A percentile compares a stretch with the other conserved stretches of the same genome.
Evolutionary conservation across 2,329 filamentous ascomycete genomes (phyloP).

Genomic region (Neofusicoccum ribis): DNA sequence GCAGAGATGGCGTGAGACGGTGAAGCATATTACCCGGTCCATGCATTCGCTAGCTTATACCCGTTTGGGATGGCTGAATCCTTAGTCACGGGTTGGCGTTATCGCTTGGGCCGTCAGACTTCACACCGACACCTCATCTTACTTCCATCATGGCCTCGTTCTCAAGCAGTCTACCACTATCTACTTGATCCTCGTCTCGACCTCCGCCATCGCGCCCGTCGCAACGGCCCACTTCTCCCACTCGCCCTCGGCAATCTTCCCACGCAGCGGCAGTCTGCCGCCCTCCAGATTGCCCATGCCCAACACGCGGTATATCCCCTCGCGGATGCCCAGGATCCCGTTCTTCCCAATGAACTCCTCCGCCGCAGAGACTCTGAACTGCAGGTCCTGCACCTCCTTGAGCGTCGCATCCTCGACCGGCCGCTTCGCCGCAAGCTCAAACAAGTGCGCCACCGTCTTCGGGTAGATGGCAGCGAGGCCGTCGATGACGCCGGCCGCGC

Average conservation of each 20-base stretch:
- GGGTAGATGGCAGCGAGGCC: conserved; percentile 63
- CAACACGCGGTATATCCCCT: conserved; percentile 55
- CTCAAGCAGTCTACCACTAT: too few species aligned
- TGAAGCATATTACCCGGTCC: background rate
- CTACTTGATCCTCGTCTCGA: conserved; percentile 11
- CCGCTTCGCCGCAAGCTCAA: conserved; percentile 41
- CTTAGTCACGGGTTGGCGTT: background rate
- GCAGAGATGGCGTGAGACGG: background rate
- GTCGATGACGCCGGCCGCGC: conserved; percentile 62
- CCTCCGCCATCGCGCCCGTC: conserved; percentile 1
- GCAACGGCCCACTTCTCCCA: conserved; percentile 17
- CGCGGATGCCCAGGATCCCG: conserved; percentile 62
- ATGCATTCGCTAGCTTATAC: background rate
- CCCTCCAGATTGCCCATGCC: conserved; percentile 57
- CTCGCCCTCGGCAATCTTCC: conserved; percentile 50
- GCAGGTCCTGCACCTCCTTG: conserved; percentile 52
- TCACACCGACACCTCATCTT: background rate
- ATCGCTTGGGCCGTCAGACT: background rate
- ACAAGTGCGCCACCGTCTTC: conserved; percentile 57
- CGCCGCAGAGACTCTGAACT: conserved; percentile 58
- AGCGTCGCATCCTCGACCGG: conserved; percentile 31
- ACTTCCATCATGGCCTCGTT: background rate
- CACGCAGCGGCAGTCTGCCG: conserved; percentile 58
- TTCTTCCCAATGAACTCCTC: conserved; percentile 60
- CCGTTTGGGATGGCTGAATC: background rate